Evolutionary conservation across 768 basidiomycete species (phyloP), one percentile per base, ranked within the genome.

Genomic region (Lactarius hatsudake): DNA sequence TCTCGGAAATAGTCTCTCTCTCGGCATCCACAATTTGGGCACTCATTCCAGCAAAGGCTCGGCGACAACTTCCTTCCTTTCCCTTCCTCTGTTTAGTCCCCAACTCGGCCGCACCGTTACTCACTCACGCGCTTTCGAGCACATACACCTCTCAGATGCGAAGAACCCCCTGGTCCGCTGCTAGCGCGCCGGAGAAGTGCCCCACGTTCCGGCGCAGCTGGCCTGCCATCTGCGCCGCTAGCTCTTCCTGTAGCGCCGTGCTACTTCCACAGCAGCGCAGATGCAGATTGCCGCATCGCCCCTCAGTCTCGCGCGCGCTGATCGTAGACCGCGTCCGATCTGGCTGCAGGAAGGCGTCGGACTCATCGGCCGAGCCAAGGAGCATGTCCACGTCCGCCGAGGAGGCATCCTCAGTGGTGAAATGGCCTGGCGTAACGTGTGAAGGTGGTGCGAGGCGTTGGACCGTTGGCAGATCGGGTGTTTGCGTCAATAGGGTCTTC

Each of bases 121-220:
- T n/a, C n/a, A n/a, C n/a, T n/a, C n/a, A n/a, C n/a, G n/a, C n/a
- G n/a, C n/a, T n/a, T n/a, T n/a, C n/a, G n/a, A n/a, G n/a, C n/a
- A n/a, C n/a, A n/a, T n/a, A n/a, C n/a, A n/a, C n/a, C n/a, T n/a
- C n/a, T n/a, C n/a, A n/a, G n/a, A n/a, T 79, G 34, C 86, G 84
- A 2, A 97, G 75, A 8, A 93, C 82, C 0, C 80, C 79, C 72
- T 89, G 86, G 76, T 97, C 96, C 65, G 88, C 87, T 42, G 80
- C 87, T 1, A 98, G 79, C 10, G 86, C 80, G 4, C 82, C 80
- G 8, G 89, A 83, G 74, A 98, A 95, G 72, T 93, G 86, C 0
- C 87, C 74, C 0, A 93, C 88, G 71, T 96, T 96, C 30, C 85
- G 81, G 72, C 90, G 92, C 59, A 98, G 85, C 73, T 94, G 93